Evolutionary conservation across 257 asterid genomes (phyloP).

Genomic region (Buddleja alternifolia): DNA sequence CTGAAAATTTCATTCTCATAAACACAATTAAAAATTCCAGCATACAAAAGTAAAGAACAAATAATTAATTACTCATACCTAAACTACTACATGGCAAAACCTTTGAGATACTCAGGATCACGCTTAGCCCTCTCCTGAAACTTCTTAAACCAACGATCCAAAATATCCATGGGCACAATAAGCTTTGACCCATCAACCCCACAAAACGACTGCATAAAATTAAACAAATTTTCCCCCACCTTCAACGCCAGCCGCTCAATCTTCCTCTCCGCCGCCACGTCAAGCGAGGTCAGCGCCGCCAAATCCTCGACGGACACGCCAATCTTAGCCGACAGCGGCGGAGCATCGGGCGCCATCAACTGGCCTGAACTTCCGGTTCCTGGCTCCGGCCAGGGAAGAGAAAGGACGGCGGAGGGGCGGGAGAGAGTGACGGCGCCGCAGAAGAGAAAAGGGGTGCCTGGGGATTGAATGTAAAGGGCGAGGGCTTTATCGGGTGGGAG

Average conservation of each 20-base stretch:
- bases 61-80: slow-evolving; percentile 23
- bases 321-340: slow-evolving; percentile 78
- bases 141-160: slow-evolving; percentile 98
- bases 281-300: slow-evolving; percentile 74
- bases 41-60: background rate
- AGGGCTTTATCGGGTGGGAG: slow-evolving; percentile 95
- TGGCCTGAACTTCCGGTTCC: slow-evolving; percentile 48
- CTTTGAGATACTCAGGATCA: slow-evolving; percentile 86
- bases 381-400: slow-evolving; percentile 92
- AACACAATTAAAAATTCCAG: background rate
- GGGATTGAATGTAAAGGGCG: slow-evolving; percentile 89
- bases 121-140: slow-evolving; percentile 91
- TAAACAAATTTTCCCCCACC: slow-evolving; percentile 93
- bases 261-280: slow-evolving; percentile 81
- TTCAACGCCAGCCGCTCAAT: slow-evolving; percentile 90
- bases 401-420: slow-evolving; percentile 92
- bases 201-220: slow-evolving; percentile 95
- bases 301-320: slow-evolving; percentile 92
- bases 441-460: slow-evolving; percentile 79
- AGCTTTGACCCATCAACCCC: slow-evolving; percentile 91
- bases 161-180: slow-evolving; percentile 90
- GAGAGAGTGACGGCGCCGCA: slow-evolving; percentile 88
- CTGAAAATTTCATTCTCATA: background rate
- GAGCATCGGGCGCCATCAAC: slow-evolving; percentile 58
- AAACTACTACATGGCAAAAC: slow-evolving; percentile 64